These are phyloP conservation scores for Boletellus ananas DNA, from an alignment of 768 basidiomycete species.

Conservation along the genomic window DNA sequence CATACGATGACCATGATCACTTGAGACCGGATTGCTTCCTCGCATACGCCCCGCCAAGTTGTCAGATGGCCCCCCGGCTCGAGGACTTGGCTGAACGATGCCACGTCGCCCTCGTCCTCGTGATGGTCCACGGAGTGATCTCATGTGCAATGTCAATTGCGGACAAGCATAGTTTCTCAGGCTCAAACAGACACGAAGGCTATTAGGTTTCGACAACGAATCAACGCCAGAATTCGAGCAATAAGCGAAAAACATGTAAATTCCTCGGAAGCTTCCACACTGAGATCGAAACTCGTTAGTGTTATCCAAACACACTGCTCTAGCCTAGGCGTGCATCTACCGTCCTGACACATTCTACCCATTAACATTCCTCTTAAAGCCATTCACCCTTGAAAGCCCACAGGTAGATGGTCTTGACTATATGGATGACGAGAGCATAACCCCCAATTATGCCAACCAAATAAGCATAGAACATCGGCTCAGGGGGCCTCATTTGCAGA, in stretches of 20 bases:
- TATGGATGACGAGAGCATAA: slow-evolving; percentile 26
- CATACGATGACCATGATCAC: slow-evolving; percentile 39
- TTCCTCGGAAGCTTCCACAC: slow-evolving; percentile 1
- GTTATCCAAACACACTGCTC: neutral
- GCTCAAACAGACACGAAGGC: neutral
- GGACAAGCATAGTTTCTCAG: neutral
- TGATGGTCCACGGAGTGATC: slow-evolving; percentile 5
- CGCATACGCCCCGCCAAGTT: slow-evolving; percentile 1
- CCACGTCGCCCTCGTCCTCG: slow-evolving; percentile 12
- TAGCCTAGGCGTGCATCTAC: neutral
- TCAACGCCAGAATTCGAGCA: neutral
- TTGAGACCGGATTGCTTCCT: neutral
- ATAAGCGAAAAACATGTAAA: neutral
- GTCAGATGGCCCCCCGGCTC: neutral
- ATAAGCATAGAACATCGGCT: slow-evolving; percentile 28
- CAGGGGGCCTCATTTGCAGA: slow-evolving; percentile 25
- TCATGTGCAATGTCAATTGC: slow-evolving; percentile 5
- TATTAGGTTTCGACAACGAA: no score
- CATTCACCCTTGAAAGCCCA: slow-evolving; percentile 29
- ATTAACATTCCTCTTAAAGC: slow-evolving; percentile 13
- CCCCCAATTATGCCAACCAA: slow-evolving; percentile 17
- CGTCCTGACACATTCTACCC: neutral
- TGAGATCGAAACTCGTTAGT: neutral
- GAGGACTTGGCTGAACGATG: neutral
- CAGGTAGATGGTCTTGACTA: slow-evolving; percentile 28